Conservation (phyloP, 176 grass and related monocot genomes). For the Oropetium thomaeum region DNA sequence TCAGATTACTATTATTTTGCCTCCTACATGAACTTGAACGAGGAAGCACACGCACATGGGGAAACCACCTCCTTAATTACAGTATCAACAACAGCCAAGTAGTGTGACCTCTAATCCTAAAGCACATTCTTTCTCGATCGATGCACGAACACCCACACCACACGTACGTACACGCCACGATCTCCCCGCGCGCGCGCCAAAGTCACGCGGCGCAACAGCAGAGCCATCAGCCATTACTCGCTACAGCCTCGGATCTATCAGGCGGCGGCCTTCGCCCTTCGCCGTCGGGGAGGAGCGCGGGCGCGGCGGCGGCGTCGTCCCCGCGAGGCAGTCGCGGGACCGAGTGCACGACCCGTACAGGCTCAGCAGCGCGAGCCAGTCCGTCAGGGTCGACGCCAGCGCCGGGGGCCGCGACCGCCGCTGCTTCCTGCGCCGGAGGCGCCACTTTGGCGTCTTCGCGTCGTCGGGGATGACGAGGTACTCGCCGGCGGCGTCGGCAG, state of each 20-base stretch:
- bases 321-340: slow-evolving; percentile 38
- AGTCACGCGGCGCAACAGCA: neutral
- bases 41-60: slow-evolving; percentile 7
- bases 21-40: no score
- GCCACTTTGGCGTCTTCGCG: slow-evolving; percentile 15
- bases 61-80: slow-evolving; percentile 26
- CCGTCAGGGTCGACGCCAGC: slow-evolving; percentile 17
- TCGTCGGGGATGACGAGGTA: slow-evolving; percentile 13
- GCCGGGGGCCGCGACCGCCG: slow-evolving; percentile 23
- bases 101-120: slow-evolving; percentile 10
- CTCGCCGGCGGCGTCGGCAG: neutral
- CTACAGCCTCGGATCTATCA: neutral
- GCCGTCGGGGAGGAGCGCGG: neutral
- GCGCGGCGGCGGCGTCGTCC: neutral
- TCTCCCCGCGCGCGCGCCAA: neutral
- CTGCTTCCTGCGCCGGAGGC: neutral
- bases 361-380: slow-evolving; percentile 51
- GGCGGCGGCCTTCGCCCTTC: neutral
- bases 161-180: neutral
- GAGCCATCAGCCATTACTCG: neutral
- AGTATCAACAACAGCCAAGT: slow-evolving; percentile 22
- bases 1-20: neutral
- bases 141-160: neutral
- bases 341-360: slow-evolving; percentile 40
- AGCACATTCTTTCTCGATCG: slow-evolving; percentile 25